Percentiles rank a stretch among this genome's conserved stretches.
These are phyloP conservation scores for Pseudomicrostroma phylloplanum DNA, from an alignment of 1,284 basidiomycete species.

Conservation along the genomic window DNA sequence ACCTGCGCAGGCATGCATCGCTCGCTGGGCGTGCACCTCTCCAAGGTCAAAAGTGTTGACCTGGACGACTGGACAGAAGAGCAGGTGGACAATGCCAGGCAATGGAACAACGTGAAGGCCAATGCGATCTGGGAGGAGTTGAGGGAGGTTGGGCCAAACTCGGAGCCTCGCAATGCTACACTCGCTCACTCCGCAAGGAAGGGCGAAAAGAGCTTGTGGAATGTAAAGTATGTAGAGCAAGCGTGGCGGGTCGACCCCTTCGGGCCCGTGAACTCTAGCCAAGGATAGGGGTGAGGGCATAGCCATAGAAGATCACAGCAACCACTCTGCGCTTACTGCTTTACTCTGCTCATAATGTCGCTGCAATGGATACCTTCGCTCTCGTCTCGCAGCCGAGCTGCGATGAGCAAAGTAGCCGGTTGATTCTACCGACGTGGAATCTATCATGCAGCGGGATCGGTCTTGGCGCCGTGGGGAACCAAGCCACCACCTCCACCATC, in stretches of 20 bases:
- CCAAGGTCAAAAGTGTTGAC: conserved; percentile 55
- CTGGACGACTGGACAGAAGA: conserved; percentile 52
- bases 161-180: not conserved
- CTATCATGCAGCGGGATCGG: no score
- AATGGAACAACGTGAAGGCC: conserved; percentile 32
- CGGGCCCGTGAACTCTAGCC: no score
- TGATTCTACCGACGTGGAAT: no score
- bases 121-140: conserved; percentile 31
- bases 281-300: no score
- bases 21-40: conserved; percentile 55
- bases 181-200: conserved; percentile 13
- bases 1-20: conserved; percentile 56
- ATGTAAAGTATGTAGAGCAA: conserved; percentile 25
- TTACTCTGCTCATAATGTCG: no score
- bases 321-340: no score
- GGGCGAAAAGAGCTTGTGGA: conserved; percentile 24
- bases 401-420: no score
- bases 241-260: conserved; percentile 15
- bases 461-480: no score
- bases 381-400: no score
- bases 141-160: conserved; percentile 15
- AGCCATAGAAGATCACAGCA: no score
- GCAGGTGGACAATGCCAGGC: conserved; percentile 29
- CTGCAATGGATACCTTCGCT: no score
- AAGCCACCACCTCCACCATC: no score